Conservation (phyloP, 495 filamentous ascomycete species). For the Trypethelium eluteriae region DNA sequence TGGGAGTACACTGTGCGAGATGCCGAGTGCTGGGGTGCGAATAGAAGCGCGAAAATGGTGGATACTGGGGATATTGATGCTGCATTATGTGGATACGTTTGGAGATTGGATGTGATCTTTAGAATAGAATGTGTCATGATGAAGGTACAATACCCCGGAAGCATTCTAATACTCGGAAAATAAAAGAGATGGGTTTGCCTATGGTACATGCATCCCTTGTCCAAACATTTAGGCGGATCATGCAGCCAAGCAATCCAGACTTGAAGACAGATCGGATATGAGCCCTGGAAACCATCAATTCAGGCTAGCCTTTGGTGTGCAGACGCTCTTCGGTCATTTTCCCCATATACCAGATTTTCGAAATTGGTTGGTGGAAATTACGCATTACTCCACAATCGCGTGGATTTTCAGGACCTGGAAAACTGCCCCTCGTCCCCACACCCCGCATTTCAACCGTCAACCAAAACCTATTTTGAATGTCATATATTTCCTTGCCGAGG, state of each 20-base stretch:
- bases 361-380: slow-evolving; percentile 10
- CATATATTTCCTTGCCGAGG: not conserved
- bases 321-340: not conserved
- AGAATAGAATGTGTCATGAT: not conserved
- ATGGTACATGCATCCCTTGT: too few species aligned
- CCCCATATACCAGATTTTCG: not conserved
- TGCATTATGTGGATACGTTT: not conserved
- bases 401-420: not conserved
- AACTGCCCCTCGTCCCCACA: not conserved
- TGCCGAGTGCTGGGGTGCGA: not conserved
- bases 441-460: not conserved
- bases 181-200: not conserved
- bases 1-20: not conserved
- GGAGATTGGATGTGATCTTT: not conserved
- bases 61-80: not conserved
- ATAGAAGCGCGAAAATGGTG: not conserved
- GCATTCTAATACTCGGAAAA: not conserved
- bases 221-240: too few species aligned
- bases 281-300: not conserved
- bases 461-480: not conserved
- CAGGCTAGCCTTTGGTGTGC: not conserved
- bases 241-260: too few species aligned
- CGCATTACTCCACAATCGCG: not conserved
- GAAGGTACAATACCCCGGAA: not conserved
- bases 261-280: too few species aligned